A percentile compares a stretch with the other conserved stretches of the same genome.
Conservation (phyloP, 768 basidiomycete species). For the Amanita muscaria region DNA sequence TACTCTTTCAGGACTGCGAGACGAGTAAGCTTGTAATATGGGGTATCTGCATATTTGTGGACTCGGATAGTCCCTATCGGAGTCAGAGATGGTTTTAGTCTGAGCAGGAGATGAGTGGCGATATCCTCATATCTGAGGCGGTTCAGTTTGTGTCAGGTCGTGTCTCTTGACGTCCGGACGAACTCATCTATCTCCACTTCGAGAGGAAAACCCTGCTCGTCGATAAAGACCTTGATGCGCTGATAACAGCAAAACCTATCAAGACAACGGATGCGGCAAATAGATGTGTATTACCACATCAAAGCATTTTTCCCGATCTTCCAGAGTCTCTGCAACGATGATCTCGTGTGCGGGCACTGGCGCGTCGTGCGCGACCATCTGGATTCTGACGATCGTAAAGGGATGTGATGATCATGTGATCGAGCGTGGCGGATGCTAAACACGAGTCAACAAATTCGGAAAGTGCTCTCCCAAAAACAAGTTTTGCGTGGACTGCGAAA, state of each 20-base stretch:
- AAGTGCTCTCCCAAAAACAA: too few species aligned
- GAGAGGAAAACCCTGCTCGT: slow-evolving; percentile 63
- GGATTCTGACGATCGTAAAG: too few species aligned
- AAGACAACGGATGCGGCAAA: background rate
- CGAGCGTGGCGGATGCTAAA: background rate
- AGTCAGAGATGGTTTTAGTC: slow-evolving; percentile 47
- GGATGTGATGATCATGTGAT: slow-evolving; percentile 8
- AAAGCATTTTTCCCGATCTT: slow-evolving; percentile 58
- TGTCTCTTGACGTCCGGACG: slow-evolving; percentile 14
- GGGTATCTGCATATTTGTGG: slow-evolving; percentile 24
- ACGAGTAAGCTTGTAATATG: slow-evolving; percentile 66
- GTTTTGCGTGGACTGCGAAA: background rate
- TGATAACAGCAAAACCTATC: slow-evolving; percentile 9
- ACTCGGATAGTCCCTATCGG: slow-evolving; percentile 69
- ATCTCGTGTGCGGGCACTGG: slow-evolving; percentile 48
- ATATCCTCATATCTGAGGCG: slow-evolving; percentile 47
- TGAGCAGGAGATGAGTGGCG: slow-evolving; percentile 66
- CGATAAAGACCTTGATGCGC: slow-evolving; percentile 50
- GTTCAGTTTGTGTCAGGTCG: slow-evolving; percentile 7
- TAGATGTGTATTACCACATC: slow-evolving; percentile 32
- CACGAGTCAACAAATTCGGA: slow-evolving; percentile 4
- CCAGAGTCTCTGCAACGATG: slow-evolving; percentile 34
- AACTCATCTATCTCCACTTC: slow-evolving; percentile 74
- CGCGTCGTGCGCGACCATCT: too few species aligned
- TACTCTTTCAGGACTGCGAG: slow-evolving; percentile 61